Base-by-base conservation (phyloP, 2,329 filamentous ascomycete species). In the Zymoseptoria crescenta region DNA sequence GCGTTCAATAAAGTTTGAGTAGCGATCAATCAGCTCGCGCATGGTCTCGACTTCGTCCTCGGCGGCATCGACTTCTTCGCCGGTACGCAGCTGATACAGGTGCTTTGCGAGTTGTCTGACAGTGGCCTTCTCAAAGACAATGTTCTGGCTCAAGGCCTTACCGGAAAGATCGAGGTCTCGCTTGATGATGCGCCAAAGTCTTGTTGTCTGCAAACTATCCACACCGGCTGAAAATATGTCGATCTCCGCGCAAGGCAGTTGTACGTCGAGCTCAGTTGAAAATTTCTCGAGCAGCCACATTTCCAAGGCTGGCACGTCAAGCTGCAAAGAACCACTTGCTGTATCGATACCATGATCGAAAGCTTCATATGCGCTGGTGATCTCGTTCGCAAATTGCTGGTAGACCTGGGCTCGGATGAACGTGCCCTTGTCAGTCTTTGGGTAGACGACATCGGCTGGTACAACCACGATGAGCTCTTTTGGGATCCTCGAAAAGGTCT, bases 41-140 rank as follows among this genome's bases (percentile, higher is more conserved):
- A 83, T 82, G 28, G 75, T 64, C 10, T 76, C 70, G 20, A 76
- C 70, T 21, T 76, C 69, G 35, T 74, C 72, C 8, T 74, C 71
- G 6, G 65, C 62, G 6, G 58, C 59, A 9, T 72, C 67, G 5
- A 65, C 65, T 1, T 65, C 64, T 8, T 70, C 64, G 0, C 77
- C 79, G 2, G 69, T 72, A 1, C 75, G 70, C 4, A 83, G 67
- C 0, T 74, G 68, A 50, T 75, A 67, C 0, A 85, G 68, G 60
- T 80, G 74, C 1, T 66, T 67, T 3, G 80, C 75, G 19, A 86
- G 69, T 29, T 72, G 72, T 10, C 70, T 65, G 35, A 83, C 71
- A 2, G 78, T 82, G 0, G 79, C 80, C 35, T 80, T 75, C 49
- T 87, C 83, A 54, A 84, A 87, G 0, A 85, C 76, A 0, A 86